Conservation (phyloP, 2,329 filamentous ascomycete species). For the Botrytis paeoniae region DNA sequence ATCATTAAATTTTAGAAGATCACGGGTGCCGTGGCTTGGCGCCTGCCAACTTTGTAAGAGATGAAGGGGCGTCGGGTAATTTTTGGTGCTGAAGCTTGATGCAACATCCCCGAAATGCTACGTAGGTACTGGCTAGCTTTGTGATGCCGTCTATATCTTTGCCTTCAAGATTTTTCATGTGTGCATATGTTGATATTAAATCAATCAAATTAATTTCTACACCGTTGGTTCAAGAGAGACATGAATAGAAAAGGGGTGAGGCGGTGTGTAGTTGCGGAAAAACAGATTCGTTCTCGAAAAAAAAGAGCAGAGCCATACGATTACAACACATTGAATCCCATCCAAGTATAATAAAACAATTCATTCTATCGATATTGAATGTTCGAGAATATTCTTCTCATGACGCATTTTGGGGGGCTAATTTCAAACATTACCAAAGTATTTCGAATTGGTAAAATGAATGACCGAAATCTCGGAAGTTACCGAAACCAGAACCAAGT, state of each 20-base stretch:
- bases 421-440: not conserved
- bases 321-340: not conserved
- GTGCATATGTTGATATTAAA: constrained; percentile 6
- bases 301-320: not conserved
- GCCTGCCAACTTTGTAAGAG: constrained; percentile 5
- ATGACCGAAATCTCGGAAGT: not conserved
- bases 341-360: not conserved
- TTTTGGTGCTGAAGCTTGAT: constrained; percentile 11
- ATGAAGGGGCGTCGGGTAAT: constrained; percentile 16
- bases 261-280: constrained; percentile 3
- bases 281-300: not conserved
- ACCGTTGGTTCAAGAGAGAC: not conserved
- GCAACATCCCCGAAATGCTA: constrained; percentile 10
- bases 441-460: not conserved
- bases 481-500: not conserved
- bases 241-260: not conserved
- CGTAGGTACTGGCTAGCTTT: not conserved
- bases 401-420: not conserved
- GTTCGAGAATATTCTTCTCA: constrained; percentile 11
- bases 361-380: not conserved
- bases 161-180: not conserved
- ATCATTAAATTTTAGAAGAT: not conserved
- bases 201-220: constrained; percentile 2
- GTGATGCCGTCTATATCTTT: not conserved
- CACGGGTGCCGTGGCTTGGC: constrained; percentile 11